Evolutionary conservation across 148 eudicot species (phyloP), one percentile per base, ranked within the genome.

Genomic region (Rhododendron mucronatum): DNA sequence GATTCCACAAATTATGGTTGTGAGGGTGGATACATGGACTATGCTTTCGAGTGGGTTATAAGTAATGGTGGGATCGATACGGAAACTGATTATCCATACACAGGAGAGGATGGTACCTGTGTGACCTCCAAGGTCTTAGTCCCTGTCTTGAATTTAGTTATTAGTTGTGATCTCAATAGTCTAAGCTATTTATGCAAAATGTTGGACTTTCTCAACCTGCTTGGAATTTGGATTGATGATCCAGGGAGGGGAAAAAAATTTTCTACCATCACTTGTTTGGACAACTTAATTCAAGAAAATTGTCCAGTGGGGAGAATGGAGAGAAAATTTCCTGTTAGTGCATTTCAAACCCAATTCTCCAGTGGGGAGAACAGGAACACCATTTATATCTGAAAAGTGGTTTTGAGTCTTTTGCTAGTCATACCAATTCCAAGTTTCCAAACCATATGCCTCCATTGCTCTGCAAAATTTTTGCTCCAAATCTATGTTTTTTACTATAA

Each of bases 31-130:
- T 57, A 90, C 83, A 93, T 92, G 89, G 91, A 89, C 88, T 85
- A 88, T 57, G 96, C 93, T 30, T 93, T 93, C 15, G 90, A 90
- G 55, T 93, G 94, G 96, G 92, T 93, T 18, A 80, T 89, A 0
- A 88, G 85, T 89, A 92, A 90, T 87, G 93, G 93, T 44, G 93
- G 94, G 30, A 88, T 92, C 14, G 90, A 91, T 82, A 73, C 92
- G 2, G 93, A 92, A 81, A 1, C 92, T 67, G 87, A 91, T 84
- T 93, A 91, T 84, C 93, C 93, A n/a, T 92, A 91, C 89, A 90
- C 90, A 2, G 92, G 93, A 53, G 28, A 45, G 47, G 88, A 86
- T 80, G 90, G 92, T 82, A 88, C 86, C 13, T 94, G 93, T 51
- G 88, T 82, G 82, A 23, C 83, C 45, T 84, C 90, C 87, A 91